Evolutionary conservation across 805 yeast genomes (phyloP), one percentile per base, ranked within the genome.

Genomic region (Wickerhamiella occidentalis): DNA sequence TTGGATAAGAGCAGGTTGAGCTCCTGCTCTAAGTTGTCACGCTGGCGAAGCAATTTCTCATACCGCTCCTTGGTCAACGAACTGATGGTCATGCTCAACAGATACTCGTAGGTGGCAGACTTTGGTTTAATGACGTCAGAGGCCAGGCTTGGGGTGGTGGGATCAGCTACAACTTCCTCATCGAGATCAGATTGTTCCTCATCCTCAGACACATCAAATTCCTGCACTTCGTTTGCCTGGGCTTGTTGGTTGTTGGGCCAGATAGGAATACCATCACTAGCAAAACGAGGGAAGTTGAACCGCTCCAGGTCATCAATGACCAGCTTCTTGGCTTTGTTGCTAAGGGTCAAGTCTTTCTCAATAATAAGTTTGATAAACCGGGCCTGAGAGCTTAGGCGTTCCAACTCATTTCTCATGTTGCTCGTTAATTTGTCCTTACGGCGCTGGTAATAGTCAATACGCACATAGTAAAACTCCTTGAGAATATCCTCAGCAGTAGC

Each of bases 51-150:
- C 55, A 92, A 69, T 56, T 76, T 80, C 59, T 85, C 88, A 61
- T 88, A 92, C 58, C 92, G 76, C 66, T 92, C 98, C 51, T 73
- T 74, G 0, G 98, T 90, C 61, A 92, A 76, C 35, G 96, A 82
- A 92, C 96, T 86, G 55, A 92, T 80, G 30, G 87, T 77, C 95
- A 92, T 84, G 48, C 92, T 94, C 48, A 92, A 71, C 54, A 92
- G 71, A 58, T 92, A 92, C 60, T 92, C 97, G 64, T 78, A 90
- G 6, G 80, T 72, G 8, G 86, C 76, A 47, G 73, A 72, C 13
- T 76, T 67, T 21, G 78, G 81, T 45, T 71, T 74, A 61, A 36
- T 45, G 1, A 45, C 41, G 6, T 37, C 52, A 12, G 37, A 43
- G 11, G 35, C 65, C 26, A 41, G 13, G n/a, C 28, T 18, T 9